phyloP scores from a whole-genome alignment of 345 rosid species.

The Lepidium africanum region DNA sequence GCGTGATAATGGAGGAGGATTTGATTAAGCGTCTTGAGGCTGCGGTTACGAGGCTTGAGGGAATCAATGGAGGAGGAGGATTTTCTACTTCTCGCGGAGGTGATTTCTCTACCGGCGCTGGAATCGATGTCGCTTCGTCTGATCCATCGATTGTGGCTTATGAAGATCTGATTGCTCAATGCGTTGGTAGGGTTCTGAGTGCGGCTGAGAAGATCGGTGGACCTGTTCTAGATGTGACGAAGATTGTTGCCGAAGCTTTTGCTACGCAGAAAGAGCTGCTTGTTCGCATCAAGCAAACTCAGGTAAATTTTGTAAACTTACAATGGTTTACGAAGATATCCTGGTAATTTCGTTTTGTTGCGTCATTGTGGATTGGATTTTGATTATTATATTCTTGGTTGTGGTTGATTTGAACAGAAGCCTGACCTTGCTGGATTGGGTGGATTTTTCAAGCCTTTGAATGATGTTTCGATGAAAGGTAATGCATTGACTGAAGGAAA shows the following conservation, averaged over 20 bases:
- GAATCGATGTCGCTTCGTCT: constrained; percentile 22
- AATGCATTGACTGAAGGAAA: constrained; percentile 70
- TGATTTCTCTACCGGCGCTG: constrained; percentile 16
- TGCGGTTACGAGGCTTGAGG: constrained; percentile 73
- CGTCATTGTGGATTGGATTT: constrained; percentile 2
- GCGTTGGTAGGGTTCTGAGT: constrained; percentile 41
- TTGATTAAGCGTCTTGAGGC: constrained; percentile 69
- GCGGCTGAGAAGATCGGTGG: constrained; percentile 95
- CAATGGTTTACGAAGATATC: neutral
- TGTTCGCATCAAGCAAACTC: constrained; percentile 54
- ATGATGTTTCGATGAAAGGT: constrained; percentile 70
- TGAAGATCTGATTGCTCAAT: constrained; percentile 54
- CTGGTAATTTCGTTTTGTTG: neutral
- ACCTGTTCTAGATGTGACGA: constrained; percentile 63
- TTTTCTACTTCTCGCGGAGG: constrained; percentile 25
- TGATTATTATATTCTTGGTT: neutral
- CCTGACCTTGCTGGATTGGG: constrained; percentile 66
- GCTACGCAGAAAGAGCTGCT: constrained; percentile 60
- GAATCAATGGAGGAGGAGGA: constrained; percentile 28
- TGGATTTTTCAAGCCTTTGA: constrained; percentile 79
- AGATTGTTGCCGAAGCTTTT: constrained; percentile 62
- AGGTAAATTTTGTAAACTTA: constrained; percentile 29
- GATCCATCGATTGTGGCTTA: constrained; percentile 83
- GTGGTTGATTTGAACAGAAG: constrained; percentile 41
- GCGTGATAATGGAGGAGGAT: constrained; percentile 59